Evolutionary conservation across 2,329 filamentous ascomycete species (phyloP).

Genomic region (Talaromyces sp.): DNA sequence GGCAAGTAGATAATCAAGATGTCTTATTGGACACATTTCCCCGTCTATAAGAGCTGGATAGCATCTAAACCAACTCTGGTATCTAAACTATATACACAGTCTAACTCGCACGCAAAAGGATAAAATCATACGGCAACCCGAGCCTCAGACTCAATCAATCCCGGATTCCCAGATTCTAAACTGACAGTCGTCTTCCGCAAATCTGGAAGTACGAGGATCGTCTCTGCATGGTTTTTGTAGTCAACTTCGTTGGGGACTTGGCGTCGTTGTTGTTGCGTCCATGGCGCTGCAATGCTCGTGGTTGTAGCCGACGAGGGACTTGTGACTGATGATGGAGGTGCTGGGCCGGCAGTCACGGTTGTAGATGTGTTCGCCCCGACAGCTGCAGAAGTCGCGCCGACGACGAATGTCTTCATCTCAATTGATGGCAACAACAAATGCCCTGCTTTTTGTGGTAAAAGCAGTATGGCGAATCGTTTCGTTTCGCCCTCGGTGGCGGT

Average conservation of each 20-base stretch:
- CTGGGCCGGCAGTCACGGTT: slow-evolving; percentile 19
- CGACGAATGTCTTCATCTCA: slow-evolving; percentile 66
- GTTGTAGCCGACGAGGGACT: slow-evolving; percentile 15
- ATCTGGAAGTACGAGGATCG: slow-evolving; percentile 70
- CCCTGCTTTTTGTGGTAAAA: slow-evolving; percentile 78
- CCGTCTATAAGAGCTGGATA: neutral
- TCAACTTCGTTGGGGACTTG: slow-evolving; percentile 70
- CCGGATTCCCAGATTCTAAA: slow-evolving; percentile 17
- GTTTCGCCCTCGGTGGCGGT: slow-evolving; percentile 47
- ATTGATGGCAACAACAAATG: slow-evolving; percentile 73
- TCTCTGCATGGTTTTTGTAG: slow-evolving; percentile 72
- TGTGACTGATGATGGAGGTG: neutral
- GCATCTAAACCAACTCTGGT: neutral
- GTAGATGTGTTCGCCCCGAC: slow-evolving; percentile 17
- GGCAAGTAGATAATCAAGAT: too few species aligned
- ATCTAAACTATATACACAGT: slow-evolving; percentile 1
- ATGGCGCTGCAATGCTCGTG: slow-evolving; percentile 3
- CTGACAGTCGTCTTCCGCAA: slow-evolving; percentile 68
- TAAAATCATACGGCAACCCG: slow-evolving; percentile 1
- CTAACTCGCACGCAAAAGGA: neutral
- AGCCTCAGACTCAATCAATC: slow-evolving; percentile 18
- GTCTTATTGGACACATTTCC: too few species aligned
- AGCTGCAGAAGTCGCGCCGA: neutral
- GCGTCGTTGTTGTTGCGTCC: slow-evolving; percentile 27
- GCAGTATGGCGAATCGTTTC: slow-evolving; percentile 61